Evolutionary conservation across 768 basidiomycete species (phyloP).

Genomic region (Termitomyces titanicus): DNA sequence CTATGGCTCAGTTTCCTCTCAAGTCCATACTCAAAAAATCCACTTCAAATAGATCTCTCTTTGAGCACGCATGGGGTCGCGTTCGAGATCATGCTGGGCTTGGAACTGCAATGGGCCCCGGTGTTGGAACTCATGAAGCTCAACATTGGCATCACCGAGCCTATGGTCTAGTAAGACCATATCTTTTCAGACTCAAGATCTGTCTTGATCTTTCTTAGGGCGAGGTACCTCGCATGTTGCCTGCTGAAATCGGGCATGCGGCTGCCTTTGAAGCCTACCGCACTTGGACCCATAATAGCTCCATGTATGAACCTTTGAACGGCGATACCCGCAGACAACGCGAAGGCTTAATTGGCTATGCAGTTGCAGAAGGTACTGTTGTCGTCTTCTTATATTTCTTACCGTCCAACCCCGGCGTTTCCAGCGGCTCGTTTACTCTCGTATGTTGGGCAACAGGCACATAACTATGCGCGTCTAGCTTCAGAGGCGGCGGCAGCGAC

Average conservation of each 20-base stretch:
- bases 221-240: constrained; percentile 46
- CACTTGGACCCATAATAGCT: constrained; percentile 56
- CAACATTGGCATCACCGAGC: constrained; percentile 61
- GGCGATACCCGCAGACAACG: constrained; percentile 58
- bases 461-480: constrained; percentile 43
- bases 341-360: constrained; percentile 64
- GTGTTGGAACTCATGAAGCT: constrained; percentile 59
- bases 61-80: constrained; percentile 49
- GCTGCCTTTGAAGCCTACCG: constrained; percentile 78
- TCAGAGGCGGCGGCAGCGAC: constrained; percentile 69
- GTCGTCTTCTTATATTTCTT: constrained; percentile 2
- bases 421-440: constrained; percentile 57
- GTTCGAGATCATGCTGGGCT: constrained; percentile 38
- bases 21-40: constrained; percentile 15
- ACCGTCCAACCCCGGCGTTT: neutral
- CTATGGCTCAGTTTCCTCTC: constrained; percentile 6
- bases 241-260: constrained; percentile 67
- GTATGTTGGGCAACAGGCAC: constrained; percentile 39
- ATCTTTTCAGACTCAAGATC: neutral
- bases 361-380: constrained; percentile 64
- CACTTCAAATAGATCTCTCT: constrained; percentile 49
- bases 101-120: constrained; percentile 28
- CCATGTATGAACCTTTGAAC: constrained; percentile 51
- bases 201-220: constrained; percentile 32
- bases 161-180: constrained; percentile 50